Base-by-base conservation (phyloP, 2,329 filamentous ascomycete genomes). In the Aureobasidium sp. region DNA sequence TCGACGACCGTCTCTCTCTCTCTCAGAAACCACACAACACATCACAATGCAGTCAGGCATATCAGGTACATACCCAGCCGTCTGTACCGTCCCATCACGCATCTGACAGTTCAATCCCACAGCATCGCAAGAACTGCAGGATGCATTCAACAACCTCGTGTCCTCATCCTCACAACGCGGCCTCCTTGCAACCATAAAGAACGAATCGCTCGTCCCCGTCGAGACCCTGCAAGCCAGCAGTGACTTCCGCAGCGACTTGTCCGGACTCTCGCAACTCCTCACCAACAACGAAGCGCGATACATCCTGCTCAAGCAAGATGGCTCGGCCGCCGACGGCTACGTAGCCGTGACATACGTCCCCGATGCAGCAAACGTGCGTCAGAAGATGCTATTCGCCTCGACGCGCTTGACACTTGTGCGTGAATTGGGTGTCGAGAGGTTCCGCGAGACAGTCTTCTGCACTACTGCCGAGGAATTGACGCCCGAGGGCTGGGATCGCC, bases 311-410 rank as follows among this genome's bases (percentile, higher is more conserved):
- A 84, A 86, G 44, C 75, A 81, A 48, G 66, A 69, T 32, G 53
- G 56, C 30, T 60, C 61, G 6, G 38, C 56, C 38, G 48, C 64
- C 37, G 61, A 66, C 53, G 70, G 68, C 59, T 81, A 90, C 58
- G 71, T 86, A 22, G 85, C 84, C 40, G 73, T 90, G 30, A 89
- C 86, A 30, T 93, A 90, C 67, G 82, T 93, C 5, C 88, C 88
- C 22, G 86, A 91, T 68, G 66, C 80, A 1, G 88, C 88, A 34
- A 85, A 84, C 24, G 87, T 93, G 54, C 83, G 88, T 34, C 85
- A 89, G 67, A 93, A 93, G 76, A 93, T 88, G 84, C 79, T 93
- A 19, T 90, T 91, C 67, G 87, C 88, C 5, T 80, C 83, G 21
- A 90, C 88, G 24, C 79, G 86, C 8, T 74, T 90, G 61, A 87